phyloP scores from a whole-genome alignment of 352 stramenopile genomes.

The Phytophthora tubulina region DNA sequence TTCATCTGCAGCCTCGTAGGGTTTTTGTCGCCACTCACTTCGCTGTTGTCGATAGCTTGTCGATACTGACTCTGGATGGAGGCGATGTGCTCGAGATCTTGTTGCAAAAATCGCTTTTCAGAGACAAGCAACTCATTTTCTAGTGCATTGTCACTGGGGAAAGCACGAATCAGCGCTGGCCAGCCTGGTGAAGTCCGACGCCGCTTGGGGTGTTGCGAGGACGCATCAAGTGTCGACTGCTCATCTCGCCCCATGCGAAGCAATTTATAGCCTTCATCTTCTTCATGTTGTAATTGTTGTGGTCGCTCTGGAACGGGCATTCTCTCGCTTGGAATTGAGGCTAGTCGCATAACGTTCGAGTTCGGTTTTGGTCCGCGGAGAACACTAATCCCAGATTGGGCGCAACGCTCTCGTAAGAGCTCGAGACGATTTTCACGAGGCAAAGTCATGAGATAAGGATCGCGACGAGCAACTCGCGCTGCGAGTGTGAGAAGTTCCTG shows the following conservation, averaged over 20 bases:
- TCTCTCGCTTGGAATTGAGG: constrained; percentile 20
- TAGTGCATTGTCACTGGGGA: constrained; percentile 49
- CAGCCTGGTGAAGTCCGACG: constrained; percentile 8
- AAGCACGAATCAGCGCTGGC: constrained; percentile 64
- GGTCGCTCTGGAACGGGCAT: constrained; percentile 1
- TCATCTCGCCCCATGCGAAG: constrained; percentile 30
- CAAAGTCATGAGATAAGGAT: constrained; percentile 75
- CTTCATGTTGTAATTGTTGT: constrained; percentile 22
- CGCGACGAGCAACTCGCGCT: constrained; percentile 55
- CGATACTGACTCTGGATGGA: constrained; percentile 37
- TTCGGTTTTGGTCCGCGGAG: constrained; percentile 55
- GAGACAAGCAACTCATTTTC: constrained; percentile 67
- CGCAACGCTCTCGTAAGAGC: constrained; percentile 61
- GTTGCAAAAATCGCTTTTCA: constrained; percentile 68
- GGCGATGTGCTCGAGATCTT: constrained; percentile 58
- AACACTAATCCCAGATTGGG: constrained; percentile 65
- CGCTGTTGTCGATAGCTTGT: constrained; percentile 19
- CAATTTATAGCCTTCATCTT: constrained; percentile 34
- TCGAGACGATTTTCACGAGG: constrained; percentile 49
- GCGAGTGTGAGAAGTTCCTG: constrained; percentile 65
- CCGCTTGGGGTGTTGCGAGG: constrained; percentile 3
- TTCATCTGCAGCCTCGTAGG: constrained; percentile 12
- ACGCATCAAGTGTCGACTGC: constrained; percentile 28
- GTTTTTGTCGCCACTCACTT: not conserved
- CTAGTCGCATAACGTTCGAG: constrained; percentile 34